phyloP scores from a whole-genome alignment of 73 alveolate species.

The Paramecium caudatum region DNA sequence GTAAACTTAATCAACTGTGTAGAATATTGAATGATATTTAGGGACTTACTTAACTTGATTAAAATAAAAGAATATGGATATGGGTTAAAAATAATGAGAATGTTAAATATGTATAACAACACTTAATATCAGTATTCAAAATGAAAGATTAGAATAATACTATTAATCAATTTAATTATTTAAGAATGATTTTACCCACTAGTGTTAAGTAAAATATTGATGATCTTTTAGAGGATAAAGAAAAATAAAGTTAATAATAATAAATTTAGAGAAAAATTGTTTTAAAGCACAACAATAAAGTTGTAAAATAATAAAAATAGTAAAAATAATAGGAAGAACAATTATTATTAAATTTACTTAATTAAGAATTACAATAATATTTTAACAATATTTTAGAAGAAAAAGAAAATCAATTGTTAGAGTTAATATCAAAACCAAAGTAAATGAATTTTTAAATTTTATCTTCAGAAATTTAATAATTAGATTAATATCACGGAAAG shows the following conservation, averaged over 20 bases:
- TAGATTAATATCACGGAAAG: neutral
- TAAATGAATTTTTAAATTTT: neutral
- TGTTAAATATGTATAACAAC: neutral
- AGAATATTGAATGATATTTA: neutral
- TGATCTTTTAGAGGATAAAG: neutral
- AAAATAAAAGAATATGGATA: slow-evolving; percentile 52
- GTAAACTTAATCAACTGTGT: neutral
- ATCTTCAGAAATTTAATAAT: neutral
- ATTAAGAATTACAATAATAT: slow-evolving; percentile 3
- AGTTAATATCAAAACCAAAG: neutral
- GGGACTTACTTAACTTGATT: neutral
- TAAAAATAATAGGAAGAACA: neutral
- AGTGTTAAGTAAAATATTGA: too few species aligned
- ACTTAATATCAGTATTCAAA: neutral
- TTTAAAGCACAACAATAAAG: slow-evolving; percentile 38
- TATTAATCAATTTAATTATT: slow-evolving; percentile 38
- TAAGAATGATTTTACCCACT: slow-evolving; percentile 38
- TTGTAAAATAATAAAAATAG: neutral
- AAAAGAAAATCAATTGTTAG: neutral
- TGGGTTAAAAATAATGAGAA: slow-evolving; percentile 32
- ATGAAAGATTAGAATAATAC: slow-evolving; percentile 47
- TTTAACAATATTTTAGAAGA: neutral
- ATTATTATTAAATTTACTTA: neutral
- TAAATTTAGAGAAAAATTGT: neutral
- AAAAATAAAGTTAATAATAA: neutral